A percentile compares a stretch with the other conserved stretches of the same genome.
Evolutionary conservation across 2,329 filamentous ascomycete species (phyloP).

Genomic region (Paraphoma chrysanthemicola): DNA sequence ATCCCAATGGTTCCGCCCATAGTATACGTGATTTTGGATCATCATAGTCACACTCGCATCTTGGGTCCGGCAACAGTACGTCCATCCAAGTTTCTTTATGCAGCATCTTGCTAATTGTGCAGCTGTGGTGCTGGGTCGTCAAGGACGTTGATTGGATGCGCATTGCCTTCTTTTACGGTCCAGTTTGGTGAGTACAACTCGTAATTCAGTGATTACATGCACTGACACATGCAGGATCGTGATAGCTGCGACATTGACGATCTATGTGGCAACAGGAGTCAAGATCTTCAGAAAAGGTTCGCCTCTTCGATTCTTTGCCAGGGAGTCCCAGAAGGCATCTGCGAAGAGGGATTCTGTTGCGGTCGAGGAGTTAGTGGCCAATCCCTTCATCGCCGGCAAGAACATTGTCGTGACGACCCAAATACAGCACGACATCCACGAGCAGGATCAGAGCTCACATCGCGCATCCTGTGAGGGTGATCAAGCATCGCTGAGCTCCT

Average conservation of each 20-base stretch:
- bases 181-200: slow-evolving; percentile 64
- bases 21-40: slow-evolving; percentile 69
- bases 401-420: slow-evolving; percentile 64
- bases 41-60: slow-evolving; percentile 61
- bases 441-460: slow-evolving; percentile 46
- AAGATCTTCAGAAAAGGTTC: slow-evolving; percentile 72
- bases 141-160: slow-evolving; percentile 73
- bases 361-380: slow-evolving; percentile 41
- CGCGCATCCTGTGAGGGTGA: slow-evolving; percentile 11
- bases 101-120: slow-evolving; percentile 4
- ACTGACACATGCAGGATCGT: slow-evolving; percentile 51
- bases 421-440: slow-evolving; percentile 64
- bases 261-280: slow-evolving; percentile 71
- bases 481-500: slow-evolving; percentile 35
- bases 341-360: not conserved
- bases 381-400: slow-evolving; percentile 50
- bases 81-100: not conserved
- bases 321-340: slow-evolving; percentile 10
- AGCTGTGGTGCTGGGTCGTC: slow-evolving; percentile 83
- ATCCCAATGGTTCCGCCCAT: slow-evolving; percentile 74
- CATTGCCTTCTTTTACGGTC: slow-evolving; percentile 76
- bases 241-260: slow-evolving; percentile 67
- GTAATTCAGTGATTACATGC: not conserved
- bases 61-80: slow-evolving; percentile 74
- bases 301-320: slow-evolving; percentile 52